Evolutionary conservation across 2,329 filamentous ascomycete genomes (phyloP).

Genomic region (Epichloe gansuensis): DNA sequence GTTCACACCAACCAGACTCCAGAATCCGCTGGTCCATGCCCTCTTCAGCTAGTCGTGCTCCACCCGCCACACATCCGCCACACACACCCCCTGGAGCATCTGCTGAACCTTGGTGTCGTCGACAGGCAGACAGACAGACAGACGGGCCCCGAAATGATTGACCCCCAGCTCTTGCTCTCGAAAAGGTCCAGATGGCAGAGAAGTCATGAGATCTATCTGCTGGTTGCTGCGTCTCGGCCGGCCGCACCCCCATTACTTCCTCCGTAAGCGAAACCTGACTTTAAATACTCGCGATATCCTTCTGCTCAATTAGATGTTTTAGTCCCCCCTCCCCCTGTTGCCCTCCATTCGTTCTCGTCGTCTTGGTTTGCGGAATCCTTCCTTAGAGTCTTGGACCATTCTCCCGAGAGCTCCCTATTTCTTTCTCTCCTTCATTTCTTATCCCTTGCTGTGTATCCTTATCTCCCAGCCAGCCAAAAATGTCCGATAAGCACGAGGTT

Average conservation of each 20-base stretch:
- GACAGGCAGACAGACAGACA: too few species aligned
- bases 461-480: constrained; percentile 10
- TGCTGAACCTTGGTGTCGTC: too few species aligned
- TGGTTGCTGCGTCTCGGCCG: background rate
- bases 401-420: background rate
- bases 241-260: background rate
- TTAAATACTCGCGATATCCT: constrained; percentile 8
- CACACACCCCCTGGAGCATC: background rate
- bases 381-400: background rate
- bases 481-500: constrained; percentile 27
- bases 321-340: background rate
- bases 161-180: background rate
- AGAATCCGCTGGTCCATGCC: background rate
- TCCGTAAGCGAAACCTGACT: background rate
- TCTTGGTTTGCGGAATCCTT: background rate
- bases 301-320: background rate
- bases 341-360: constrained; percentile 1
- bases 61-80: background rate
- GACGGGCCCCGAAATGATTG: too few species aligned
- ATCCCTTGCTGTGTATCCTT: background rate
- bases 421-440: background rate
- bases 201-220: background rate
- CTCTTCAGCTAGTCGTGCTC: background rate
- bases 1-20: background rate
- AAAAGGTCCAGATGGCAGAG: background rate